Base-by-base conservation (phyloP, 2,329 filamentous ascomycete species). In the Xylaria hypoxylon region DNA sequence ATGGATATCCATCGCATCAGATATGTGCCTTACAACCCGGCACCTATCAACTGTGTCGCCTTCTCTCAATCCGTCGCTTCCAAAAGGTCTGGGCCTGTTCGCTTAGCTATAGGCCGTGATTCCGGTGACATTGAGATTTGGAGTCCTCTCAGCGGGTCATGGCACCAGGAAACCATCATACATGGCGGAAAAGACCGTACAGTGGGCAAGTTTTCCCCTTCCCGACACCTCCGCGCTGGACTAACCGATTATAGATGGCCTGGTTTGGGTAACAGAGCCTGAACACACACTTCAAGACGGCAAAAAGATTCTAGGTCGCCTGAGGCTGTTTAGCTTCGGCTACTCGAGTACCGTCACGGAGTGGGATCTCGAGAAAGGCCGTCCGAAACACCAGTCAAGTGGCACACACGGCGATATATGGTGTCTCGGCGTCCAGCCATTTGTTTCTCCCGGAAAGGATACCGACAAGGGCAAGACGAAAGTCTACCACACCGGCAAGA, bases 1-100 rank as follows among this genome's bases (percentile, higher is more conserved):
- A 97, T 98, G 95, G 95, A 98, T 81, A 91, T 99, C 78, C 96
- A 99, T 84, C 93, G 96, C 75, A 97, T 94, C 77, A 93, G 96
- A 77, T 99, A 99, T 82, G 92, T 99, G 73, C 92, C 92, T 45
- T 98, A 92, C 80, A 93, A 94, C 71, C 91, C 93, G 7, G 93
- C 93, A 67, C 91, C 94, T 64, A 97, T 99, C 80, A 98, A 97
- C 81, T 91, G 93, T 70, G 88, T 98, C 77, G 93, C 95, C 72
- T 98, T 99, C 79, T 97, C 96, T 5, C 92, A 97, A 78, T 85
- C 91, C 22, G 83, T 80, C 67, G 70, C 81, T 58, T 80, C 80
- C 71, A 81, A 84, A 73, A 85, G 80, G 73, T 84, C 86, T 24
- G 87, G 84, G 68, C 89, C 85, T 59, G 85, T 93, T 62, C 89